Evolutionary conservation across 768 basidiomycete genomes (phyloP).

Genomic region (Serendipita vermifera): DNA sequence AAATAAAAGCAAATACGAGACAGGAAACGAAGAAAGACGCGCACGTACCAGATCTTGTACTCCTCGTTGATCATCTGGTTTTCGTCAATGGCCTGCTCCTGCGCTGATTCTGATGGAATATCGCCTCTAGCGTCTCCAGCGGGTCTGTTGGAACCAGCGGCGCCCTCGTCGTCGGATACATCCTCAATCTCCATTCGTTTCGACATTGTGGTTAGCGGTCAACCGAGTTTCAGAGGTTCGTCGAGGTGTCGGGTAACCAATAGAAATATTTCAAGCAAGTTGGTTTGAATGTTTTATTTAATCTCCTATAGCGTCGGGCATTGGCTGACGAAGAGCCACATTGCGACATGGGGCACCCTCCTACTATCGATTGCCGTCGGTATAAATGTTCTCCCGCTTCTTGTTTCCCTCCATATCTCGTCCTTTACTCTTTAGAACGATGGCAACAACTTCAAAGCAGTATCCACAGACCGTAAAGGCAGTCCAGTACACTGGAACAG

Average conservation of each 20-base stretch:
- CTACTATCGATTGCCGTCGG: neutral
- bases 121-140: too few relatives aligned
- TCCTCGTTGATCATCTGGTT: constrained; percentile 27
- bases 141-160: too few relatives aligned
- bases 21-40: neutral
- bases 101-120: neutral
- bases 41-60: constrained; percentile 16
- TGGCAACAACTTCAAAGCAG: constrained; percentile 16
- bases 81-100: constrained; percentile 16
- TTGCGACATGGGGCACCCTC: too few relatives aligned
- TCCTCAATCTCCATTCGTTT: constrained; percentile 1
- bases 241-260: too few relatives aligned
- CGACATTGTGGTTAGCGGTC: neutral
- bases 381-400: neutral
- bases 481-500: constrained; percentile 57
- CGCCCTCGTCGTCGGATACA: neutral
- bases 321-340: too few relatives aligned
- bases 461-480: constrained; percentile 53
- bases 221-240: too few relatives aligned
- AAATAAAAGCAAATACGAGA: too few relatives aligned
- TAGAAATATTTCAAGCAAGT: too few relatives aligned
- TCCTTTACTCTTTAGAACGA: neutral
- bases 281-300: too few relatives aligned
- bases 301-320: neutral
- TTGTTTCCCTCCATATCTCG: neutral